Evolutionary conservation across 805 yeast genomes (phyloP).

Genomic region (Komagataella pseudopastoris): DNA sequence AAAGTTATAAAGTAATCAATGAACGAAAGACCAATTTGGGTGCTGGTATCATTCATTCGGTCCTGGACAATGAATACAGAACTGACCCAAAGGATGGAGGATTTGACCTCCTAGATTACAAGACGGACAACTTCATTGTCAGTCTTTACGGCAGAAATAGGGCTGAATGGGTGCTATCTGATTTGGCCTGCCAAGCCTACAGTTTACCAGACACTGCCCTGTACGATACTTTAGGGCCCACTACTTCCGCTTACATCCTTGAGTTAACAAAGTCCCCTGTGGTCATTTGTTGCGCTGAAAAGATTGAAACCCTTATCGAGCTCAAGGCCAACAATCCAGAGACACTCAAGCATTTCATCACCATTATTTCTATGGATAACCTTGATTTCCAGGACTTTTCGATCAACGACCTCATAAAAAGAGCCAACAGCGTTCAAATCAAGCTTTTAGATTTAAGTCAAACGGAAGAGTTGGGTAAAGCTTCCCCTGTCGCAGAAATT

Average conservation of each 20-base stretch:
- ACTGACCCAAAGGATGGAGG: slow-evolving; percentile 8
- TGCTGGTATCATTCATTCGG: slow-evolving; percentile 35
- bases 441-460: slow-evolving; percentile 23
- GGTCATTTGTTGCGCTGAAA: slow-evolving; percentile 37
- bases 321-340: slow-evolving; percentile 22
- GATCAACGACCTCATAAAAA: slow-evolving; percentile 11
- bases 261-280: slow-evolving; percentile 46
- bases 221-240: slow-evolving; percentile 45
- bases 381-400: slow-evolving; percentile 17
- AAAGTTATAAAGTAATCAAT: slow-evolving; percentile 27
- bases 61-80: slow-evolving; percentile 10
- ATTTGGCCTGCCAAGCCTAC: slow-evolving; percentile 52
- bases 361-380: slow-evolving; percentile 43
- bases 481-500: slow-evolving; percentile 32
- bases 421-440: slow-evolving; percentile 12
- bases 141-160: slow-evolving; percentile 44
- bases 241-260: slow-evolving; percentile 51
- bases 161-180: slow-evolving; percentile 58
- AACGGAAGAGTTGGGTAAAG: slow-evolving; percentile 24
- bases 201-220: slow-evolving; percentile 39
- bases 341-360: slow-evolving; percentile 26
- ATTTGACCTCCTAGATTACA: neutral
- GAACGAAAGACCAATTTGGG: slow-evolving; percentile 34
- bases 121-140: slow-evolving; percentile 25
- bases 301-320: slow-evolving; percentile 32